Base-by-base conservation (phyloP, 2,329 filamentous ascomycete species). In the Tolypocladium amazonense region DNA sequence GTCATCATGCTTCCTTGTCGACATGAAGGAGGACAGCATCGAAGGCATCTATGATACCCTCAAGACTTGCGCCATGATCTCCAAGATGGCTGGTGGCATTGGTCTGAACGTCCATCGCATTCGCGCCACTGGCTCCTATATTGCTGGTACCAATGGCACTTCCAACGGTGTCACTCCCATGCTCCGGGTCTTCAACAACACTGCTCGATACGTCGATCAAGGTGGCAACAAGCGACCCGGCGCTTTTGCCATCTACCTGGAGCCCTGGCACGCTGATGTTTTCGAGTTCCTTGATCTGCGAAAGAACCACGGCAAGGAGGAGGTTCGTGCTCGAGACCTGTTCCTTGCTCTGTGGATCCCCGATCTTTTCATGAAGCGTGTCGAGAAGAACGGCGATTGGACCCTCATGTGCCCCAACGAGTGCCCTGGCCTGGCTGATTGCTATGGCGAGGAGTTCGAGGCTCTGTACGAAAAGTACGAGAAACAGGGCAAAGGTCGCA, bases 11-110 rank as follows among this genome's bases (percentile, higher is more conserved):
- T 99, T 99, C 86, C 83, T 99, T 59, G 91, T 99, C 66, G 94
- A 97, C 76, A 97, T 99, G 88, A 99, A 97, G 82, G 92, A 96
- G 57, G 94, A 99, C 79, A 97, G 92, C 76, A 99, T 99, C 71
- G 94, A 99, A 67, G 94, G 94, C 67, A 99, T 99, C 73, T 99
- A 99, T 71, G 94, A 99, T 73, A 99, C 94, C 23, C 84, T 99
- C 68, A 99, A 99, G 86, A 97, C 91, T 1, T 99, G 94, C 77
- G 94, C 94, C 67, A 93, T 99, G 91, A 99, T 99, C 77, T 99
- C 94, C 72, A 99, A 99, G 85, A 97, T 94, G 78, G 94, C 94
- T 67, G 94, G 94, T 75, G 94, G 94, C 74, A 97, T 99, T 73
- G 94, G 94, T 69, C 82, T 99, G 65, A 97, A 99, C 71, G 88